Evolutionary conservation across 768 basidiomycete genomes (phyloP), one percentile per base, ranked within the genome.

Genomic region (Amylocystis lapponica): DNA sequence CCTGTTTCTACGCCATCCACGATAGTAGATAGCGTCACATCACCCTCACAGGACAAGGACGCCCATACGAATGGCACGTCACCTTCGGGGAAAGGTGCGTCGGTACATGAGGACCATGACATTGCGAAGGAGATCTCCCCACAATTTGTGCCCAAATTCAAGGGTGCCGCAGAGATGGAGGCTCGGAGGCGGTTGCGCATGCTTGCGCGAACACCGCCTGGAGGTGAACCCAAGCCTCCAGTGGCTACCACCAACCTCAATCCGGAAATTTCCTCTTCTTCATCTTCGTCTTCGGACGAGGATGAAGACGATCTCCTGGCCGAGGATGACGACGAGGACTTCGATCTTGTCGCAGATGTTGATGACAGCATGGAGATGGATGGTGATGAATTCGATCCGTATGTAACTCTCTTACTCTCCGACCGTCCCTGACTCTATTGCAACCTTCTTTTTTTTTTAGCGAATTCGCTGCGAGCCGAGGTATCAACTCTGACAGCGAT

Each of bases 91-190:
- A n/a, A n/a, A n/a, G n/a, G n/a, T n/a, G n/a, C n/a, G n/a, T n/a
- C n/a, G n/a, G n/a, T n/a, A n/a, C n/a, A n/a, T n/a, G n/a, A n/a
- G n/a, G 29, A 30, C 29, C 14, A 19, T 19, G 32, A 0, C 54
- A 55, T 11, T 76, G 52, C 70, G 66, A 11, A 45, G 32, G 27
- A 37, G 2, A 34, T 46, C 11, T 39, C 37, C n/a, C 64, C 73
- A 5, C 78, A 73, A 41, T 89, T 88, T 52, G 69, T 85, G 20
- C 88, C 88, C 14, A 82, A 76, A 39, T 90, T 91, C 66, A 85
- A 80, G 51, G 81, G 85, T 7, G 83, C 84, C 0, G 87, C 78
- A n/a, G 86, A 92, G 59, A 90, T 90, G 87, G 89, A 89, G 49
- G 78, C 74, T 4, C 69, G 87, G 13, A 65, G 89, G 20, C 72